Conservation (phyloP, 2,329 filamentous ascomycete species). For the Scytalidium sp. region DNA sequence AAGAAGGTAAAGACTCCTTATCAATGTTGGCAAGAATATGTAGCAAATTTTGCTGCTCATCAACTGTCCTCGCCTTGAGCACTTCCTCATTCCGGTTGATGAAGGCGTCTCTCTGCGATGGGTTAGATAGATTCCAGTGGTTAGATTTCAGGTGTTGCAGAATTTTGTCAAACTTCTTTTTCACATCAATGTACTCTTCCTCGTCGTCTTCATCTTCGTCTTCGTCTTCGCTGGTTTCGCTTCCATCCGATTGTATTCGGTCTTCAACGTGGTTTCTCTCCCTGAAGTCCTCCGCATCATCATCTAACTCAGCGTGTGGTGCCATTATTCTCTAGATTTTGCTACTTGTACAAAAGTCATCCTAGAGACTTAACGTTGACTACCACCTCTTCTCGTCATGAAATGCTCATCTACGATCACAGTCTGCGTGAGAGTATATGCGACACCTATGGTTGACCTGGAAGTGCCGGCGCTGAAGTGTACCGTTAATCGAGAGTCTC, state of each 20-base stretch:
- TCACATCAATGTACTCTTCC: constrained; percentile 5
- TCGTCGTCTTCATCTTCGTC: constrained; percentile 7
- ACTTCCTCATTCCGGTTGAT: not conserved
- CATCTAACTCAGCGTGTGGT: not conserved
- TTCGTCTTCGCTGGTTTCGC: constrained; percentile 1
- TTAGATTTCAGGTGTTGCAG: constrained; percentile 6
- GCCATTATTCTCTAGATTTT: not conserved
- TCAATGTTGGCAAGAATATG: constrained; percentile 6
- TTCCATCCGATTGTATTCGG: not conserved
- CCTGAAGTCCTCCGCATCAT: not conserved
- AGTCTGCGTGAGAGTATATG: too few species aligned
- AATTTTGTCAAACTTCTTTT: constrained; percentile 9
- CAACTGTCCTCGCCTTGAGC: not conserved
- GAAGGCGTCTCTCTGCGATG: not conserved
- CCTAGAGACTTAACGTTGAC: too few species aligned
- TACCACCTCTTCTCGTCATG: too few species aligned
- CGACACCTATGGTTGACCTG: too few species aligned
- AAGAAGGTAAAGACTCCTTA: constrained; percentile 5
- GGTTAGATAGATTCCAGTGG: constrained; percentile 3
- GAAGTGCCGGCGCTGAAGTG: too few species aligned
- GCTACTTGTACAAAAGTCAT: not conserved
- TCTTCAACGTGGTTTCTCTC: not conserved
- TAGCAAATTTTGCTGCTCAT: constrained; percentile 7
- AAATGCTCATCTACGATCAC: too few species aligned
- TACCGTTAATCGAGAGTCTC: too few species aligned